These are phyloP conservation scores for Allium sativum DNA, from an alignment of 106 monocot species.

Conservation along the genomic window DNA sequence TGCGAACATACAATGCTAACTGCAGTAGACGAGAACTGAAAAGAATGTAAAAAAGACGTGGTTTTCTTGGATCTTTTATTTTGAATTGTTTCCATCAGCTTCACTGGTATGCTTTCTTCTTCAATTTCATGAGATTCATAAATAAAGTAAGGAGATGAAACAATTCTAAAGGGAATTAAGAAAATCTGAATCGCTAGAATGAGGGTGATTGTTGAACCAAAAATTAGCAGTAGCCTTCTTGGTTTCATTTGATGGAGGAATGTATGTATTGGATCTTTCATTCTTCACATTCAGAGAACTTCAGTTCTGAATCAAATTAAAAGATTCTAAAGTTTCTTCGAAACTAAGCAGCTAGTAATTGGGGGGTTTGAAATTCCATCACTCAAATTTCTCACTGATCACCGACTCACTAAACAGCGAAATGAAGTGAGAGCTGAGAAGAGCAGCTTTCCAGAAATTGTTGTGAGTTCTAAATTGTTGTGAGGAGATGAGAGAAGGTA, in stretches of 20 bases:
- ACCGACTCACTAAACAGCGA: too few relatives aligned
- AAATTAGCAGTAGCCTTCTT: slow-evolving; percentile 22
- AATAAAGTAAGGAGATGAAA: slow-evolving; percentile 11
- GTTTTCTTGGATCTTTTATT: slow-evolving; percentile 34
- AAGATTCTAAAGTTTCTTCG: neutral
- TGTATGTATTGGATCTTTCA: neutral
- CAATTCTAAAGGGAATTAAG: slow-evolving; percentile 18
- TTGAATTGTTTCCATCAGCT: slow-evolving; percentile 33
- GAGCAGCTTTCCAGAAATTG: too few relatives aligned
- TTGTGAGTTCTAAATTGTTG: too few relatives aligned
- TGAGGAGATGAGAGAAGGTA: too few relatives aligned
- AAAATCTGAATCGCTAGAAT: slow-evolving; percentile 28
- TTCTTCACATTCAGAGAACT: neutral
- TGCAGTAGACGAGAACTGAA: slow-evolving; percentile 42
- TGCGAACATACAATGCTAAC: slow-evolving; percentile 29
- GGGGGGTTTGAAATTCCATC: too few relatives aligned
- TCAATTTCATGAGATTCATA: neutral
- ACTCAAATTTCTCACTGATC: too few relatives aligned
- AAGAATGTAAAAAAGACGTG: slow-evolving; percentile 56
- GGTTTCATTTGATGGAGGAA: slow-evolving; percentile 10
- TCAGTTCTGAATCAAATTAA: neutral
- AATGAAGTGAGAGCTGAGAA: too few relatives aligned
- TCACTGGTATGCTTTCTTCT: slow-evolving; percentile 12
- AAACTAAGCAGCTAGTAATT: too few relatives aligned
- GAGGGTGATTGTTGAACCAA: slow-evolving; percentile 22